Evolutionary conservation across 495 filamentous ascomycete genomes (phyloP).

Genomic region (Penicillium fimorum): DNA sequence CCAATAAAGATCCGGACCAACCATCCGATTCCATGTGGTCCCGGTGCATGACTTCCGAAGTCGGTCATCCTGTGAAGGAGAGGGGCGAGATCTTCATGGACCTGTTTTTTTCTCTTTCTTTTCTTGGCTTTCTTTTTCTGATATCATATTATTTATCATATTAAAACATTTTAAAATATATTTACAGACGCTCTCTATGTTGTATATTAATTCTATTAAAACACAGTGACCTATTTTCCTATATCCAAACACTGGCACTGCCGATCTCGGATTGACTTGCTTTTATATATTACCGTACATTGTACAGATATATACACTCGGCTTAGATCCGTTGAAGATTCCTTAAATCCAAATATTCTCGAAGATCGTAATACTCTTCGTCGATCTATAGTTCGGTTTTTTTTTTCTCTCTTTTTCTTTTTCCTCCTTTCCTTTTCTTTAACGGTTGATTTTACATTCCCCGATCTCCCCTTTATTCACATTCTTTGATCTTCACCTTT

Average conservation of each 20-base stretch:
- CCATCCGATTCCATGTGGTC: slow-evolving; percentile 35
- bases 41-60: slow-evolving; percentile 32
- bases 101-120: neutral
- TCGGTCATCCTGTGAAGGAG: slow-evolving; percentile 27
- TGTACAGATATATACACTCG: neutral
- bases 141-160: neutral
- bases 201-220: no score
- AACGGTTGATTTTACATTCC: neutral
- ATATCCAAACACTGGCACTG: slow-evolving; percentile 32
- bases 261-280: slow-evolving; percentile 35
- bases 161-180: neutral
- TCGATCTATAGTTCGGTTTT: slow-evolving; percentile 33
- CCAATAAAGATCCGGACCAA: slow-evolving; percentile 21
- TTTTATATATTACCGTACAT: slow-evolving; percentile 19
- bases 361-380: slow-evolving; percentile 27
- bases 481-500: slow-evolving; percentile 25
- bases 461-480: slow-evolving; percentile 14
- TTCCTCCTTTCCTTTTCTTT: slow-evolving; percentile 27
- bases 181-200: no score
- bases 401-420: slow-evolving; percentile 7
- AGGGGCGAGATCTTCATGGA: slow-evolving; percentile 28
- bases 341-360: slow-evolving; percentile 30
- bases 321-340: slow-evolving; percentile 31
- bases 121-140: neutral
- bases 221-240: no score